Conservation (phyloP, 2,329 filamentous ascomycete genomes). For the Fusarium oxysporum region DNA sequence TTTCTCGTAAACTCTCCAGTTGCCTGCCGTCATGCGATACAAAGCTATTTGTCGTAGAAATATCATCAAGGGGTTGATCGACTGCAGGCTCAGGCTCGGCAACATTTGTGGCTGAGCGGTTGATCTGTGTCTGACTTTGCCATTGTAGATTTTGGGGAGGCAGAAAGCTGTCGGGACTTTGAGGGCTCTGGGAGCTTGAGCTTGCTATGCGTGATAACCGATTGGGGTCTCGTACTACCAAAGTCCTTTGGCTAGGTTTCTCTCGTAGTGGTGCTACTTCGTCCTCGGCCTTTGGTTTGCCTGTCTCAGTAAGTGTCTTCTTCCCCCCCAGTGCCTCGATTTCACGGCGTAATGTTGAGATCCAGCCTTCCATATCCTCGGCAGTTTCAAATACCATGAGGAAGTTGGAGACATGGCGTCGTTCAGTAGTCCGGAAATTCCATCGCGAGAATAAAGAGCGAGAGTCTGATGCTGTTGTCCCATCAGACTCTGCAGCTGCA, state of each 20-base stretch:
- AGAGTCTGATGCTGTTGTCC: constrained; percentile 60
- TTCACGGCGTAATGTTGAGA: constrained; percentile 73
- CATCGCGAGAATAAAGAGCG: constrained; percentile 75
- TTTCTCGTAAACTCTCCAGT: constrained; percentile 68
- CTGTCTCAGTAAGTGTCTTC: constrained; percentile 70
- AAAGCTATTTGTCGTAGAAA: constrained; percentile 68
- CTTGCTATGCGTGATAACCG: constrained; percentile 54
- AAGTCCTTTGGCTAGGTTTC: constrained; percentile 59
- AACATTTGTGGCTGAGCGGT: constrained; percentile 27
- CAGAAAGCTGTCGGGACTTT: constrained; percentile 17
- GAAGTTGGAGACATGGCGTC: constrained; percentile 70
- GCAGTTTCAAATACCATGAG: constrained; percentile 79
- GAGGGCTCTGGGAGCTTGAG: constrained; percentile 32
- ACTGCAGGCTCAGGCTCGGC: constrained; percentile 45
- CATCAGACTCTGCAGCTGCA: constrained; percentile 71
- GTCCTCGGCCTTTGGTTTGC: constrained; percentile 60
- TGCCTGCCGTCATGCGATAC: constrained; percentile 69
- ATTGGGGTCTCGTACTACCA: constrained; percentile 61
- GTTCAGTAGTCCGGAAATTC: constrained; percentile 66
- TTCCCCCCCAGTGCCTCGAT: constrained; percentile 78
- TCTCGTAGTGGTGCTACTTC: constrained; percentile 49
- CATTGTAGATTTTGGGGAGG: constrained; percentile 28
- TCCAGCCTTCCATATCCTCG: constrained; percentile 82
- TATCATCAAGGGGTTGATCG: constrained; percentile 63
- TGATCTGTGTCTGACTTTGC: constrained; percentile 22